Evolutionary conservation across 441 rosid genomes (phyloP).

Genomic region (Corymbia citriodora): DNA sequence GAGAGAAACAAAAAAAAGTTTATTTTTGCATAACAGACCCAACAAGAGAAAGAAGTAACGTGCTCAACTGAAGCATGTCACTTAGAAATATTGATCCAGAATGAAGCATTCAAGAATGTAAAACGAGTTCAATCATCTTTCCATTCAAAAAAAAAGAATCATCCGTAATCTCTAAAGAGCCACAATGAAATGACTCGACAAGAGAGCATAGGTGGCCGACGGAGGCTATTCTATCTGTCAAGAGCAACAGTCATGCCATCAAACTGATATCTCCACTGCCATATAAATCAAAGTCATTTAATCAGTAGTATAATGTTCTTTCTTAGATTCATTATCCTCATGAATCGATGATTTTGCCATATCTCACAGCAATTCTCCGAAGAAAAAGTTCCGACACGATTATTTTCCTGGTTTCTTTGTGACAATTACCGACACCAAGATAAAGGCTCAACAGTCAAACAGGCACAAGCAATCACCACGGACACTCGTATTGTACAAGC

Average conservation of each 20-base stretch:
- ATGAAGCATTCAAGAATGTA: background rate
- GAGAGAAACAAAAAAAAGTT: background rate
- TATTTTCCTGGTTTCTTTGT: too few species aligned
- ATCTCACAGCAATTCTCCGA: background rate
- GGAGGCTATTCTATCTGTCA: background rate
- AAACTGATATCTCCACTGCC: background rate
- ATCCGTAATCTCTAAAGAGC: background rate
- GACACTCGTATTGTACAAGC: background rate
- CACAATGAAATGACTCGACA: background rate
- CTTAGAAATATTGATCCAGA: background rate
- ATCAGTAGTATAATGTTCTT: background rate
- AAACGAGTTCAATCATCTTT: background rate
- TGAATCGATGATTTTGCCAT: background rate
- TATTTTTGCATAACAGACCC: background rate
- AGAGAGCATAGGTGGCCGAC: background rate
- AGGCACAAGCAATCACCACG: background rate
- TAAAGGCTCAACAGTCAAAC: background rate
- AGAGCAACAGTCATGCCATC: background rate
- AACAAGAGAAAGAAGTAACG: background rate
- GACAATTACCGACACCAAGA: background rate
- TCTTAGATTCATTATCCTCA: background rate
- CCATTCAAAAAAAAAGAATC: background rate
- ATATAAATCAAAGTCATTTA: background rate
- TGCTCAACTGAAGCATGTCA: background rate
- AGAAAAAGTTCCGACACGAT: background rate